Evolutionary conservation across 2,329 filamentous ascomycete species (phyloP).

Genomic region (Waltergamsia citrina): DNA sequence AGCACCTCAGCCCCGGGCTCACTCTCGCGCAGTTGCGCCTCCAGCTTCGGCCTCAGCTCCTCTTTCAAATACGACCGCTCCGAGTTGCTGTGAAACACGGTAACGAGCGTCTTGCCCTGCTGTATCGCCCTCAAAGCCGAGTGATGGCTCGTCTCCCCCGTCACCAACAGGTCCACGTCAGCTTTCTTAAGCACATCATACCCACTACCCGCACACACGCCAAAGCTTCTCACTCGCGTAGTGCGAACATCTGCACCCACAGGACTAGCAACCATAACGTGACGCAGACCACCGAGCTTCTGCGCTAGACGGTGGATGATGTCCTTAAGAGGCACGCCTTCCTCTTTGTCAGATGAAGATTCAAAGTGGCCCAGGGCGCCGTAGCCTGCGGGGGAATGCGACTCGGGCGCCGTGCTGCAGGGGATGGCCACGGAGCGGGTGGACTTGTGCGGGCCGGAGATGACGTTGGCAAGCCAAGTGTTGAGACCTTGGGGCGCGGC

Average conservation of each 20-base stretch:
- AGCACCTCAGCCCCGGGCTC: constrained; percentile 50
- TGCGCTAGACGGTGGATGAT: constrained; percentile 49
- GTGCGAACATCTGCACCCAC: constrained; percentile 33
- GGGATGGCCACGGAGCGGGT: constrained; percentile 34
- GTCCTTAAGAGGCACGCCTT: constrained; percentile 25
- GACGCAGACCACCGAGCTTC: constrained; percentile 54
- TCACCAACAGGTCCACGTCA: constrained; percentile 74
- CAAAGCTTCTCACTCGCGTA: constrained; percentile 55
- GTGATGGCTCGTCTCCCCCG: constrained; percentile 89
- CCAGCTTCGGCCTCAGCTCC: constrained; percentile 58
- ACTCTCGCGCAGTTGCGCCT: constrained; percentile 41
- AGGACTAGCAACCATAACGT: constrained; percentile 39
- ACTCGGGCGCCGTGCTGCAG: constrained; percentile 29
- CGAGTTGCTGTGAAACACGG: constrained; percentile 87
- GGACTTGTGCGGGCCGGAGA: constrained; percentile 44
- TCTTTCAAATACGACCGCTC: constrained; percentile 74
- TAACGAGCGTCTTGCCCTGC: constrained; percentile 71
- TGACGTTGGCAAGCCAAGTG: constrained; percentile 86
- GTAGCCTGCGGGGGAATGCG: constrained; percentile 40
- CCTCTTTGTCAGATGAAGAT: constrained; percentile 3
- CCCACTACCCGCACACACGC: constrained; percentile 85
- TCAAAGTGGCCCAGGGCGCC: constrained; percentile 37
- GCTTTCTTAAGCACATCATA: constrained; percentile 62
- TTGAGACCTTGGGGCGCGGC: constrained; percentile 77
- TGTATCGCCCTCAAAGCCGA: constrained; percentile 82